These are phyloP conservation scores for Phytopythium kandeliae DNA, from an alignment of 352 stramenopile species.

Conservation along the genomic window DNA sequence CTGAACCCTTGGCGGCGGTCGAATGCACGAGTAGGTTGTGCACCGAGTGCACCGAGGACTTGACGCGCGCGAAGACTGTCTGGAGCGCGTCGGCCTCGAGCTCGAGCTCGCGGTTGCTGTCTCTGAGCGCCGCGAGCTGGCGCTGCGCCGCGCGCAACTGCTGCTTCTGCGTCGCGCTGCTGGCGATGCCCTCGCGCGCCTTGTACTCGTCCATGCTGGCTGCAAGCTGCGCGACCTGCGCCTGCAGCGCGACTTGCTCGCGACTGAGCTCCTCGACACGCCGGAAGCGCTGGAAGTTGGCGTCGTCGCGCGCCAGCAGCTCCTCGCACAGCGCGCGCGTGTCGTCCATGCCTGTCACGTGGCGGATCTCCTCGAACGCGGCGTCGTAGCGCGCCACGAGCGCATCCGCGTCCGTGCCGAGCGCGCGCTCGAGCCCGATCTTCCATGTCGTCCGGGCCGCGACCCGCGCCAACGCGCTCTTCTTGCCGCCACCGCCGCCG, in stretches of 20 bases:
- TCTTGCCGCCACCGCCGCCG: too few relatives aligned
- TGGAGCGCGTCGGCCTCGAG: constrained; percentile 51
- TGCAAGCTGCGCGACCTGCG: constrained; percentile 31
- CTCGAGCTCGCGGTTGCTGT: constrained; percentile 42
- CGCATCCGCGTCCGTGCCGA: constrained; percentile 36
- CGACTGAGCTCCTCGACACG: constrained; percentile 60
- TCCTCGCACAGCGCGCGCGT: constrained; percentile 39
- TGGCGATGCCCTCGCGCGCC: constrained; percentile 55
- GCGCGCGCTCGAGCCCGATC: constrained; percentile 61
- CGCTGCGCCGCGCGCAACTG: constrained; percentile 34
- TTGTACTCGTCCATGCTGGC: constrained; percentile 61
- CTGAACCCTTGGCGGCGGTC: constrained; percentile 30
- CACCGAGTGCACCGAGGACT: constrained; percentile 68
- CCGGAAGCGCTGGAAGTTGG: constrained; percentile 81
- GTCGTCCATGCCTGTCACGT: constrained; percentile 47
- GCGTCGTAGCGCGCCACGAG: constrained; percentile 55
- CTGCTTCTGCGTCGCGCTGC: constrained; percentile 48
- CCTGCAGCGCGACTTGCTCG: constrained; percentile 27
- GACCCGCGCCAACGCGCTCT: constrained; percentile 41
- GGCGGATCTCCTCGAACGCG: constrained; percentile 55
- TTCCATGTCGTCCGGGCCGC: constrained; percentile 65
- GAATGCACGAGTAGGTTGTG: constrained; percentile 62
- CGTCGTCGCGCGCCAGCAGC: constrained; percentile 54
- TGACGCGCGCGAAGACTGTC: constrained; percentile 47
- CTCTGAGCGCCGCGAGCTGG: constrained; percentile 29